phyloP scores from a whole-genome alignment of 495 filamentous ascomycete species.

The Aspergillus steynii region DNA sequence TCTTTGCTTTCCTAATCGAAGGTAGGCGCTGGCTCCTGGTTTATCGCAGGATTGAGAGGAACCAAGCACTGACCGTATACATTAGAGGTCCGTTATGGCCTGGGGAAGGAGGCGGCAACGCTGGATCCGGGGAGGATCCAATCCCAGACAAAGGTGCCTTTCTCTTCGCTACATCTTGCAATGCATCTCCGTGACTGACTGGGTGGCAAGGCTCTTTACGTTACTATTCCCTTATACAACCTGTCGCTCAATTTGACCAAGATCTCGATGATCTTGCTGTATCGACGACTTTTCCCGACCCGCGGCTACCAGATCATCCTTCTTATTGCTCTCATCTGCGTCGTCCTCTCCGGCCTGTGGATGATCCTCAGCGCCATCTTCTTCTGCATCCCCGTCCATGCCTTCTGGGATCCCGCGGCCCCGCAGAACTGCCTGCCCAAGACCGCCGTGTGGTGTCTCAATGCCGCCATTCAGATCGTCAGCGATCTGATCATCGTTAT shows the following conservation, averaged over 20 bases:
- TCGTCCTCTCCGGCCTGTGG: constrained; percentile 37
- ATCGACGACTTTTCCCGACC: constrained; percentile 38
- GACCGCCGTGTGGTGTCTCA: constrained; percentile 40
- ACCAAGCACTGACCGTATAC: background rate
- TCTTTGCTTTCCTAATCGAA: constrained; percentile 29
- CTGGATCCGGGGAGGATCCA: background rate
- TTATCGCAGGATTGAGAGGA: background rate
- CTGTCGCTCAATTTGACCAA: constrained; percentile 46
- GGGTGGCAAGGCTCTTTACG: constrained; percentile 33
- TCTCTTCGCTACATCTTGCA: background rate
- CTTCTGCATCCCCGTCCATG: constrained; percentile 36
- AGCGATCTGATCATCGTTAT: constrained; percentile 49
- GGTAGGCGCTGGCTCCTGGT: constrained; percentile 21
- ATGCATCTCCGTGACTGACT: background rate
- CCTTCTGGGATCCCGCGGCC: constrained; percentile 28
- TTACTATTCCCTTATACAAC: constrained; percentile 44
- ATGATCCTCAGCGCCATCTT: constrained; percentile 40
- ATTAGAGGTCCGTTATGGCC: constrained; percentile 19
- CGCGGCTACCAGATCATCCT: constrained; percentile 30
- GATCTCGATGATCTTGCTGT: constrained; percentile 43
- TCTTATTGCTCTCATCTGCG: constrained; percentile 29
- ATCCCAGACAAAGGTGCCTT: constrained; percentile 20
- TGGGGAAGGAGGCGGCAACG: constrained; percentile 11
- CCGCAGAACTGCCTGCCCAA: constrained; percentile 32
- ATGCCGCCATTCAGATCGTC: constrained; percentile 46